phyloP scores from a whole-genome alignment of 1,284 basidiomycete species.

The Thecaphora frezii region DNA sequence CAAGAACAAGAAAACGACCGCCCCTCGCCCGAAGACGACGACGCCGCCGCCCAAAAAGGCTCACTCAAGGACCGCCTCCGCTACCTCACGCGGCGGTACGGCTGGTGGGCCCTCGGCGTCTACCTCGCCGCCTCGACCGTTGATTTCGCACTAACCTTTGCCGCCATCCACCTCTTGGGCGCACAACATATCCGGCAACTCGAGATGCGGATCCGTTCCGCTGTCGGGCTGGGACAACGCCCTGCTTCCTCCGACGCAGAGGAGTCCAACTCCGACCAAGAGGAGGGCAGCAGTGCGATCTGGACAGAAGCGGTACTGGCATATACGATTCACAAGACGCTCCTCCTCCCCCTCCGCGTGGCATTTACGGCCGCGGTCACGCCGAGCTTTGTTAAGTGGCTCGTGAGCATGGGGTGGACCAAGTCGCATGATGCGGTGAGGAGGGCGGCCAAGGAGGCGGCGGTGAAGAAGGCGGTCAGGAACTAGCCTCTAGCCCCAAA shows the following conservation, averaged over 20 bases:
- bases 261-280: background rate
- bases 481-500: no score
- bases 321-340: conserved; percentile 92
- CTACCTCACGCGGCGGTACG: conserved; percentile 49
- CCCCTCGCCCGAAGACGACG: conserved; percentile 10
- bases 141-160: conserved; percentile 69
- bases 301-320: conserved; percentile 91
- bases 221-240: conserved; percentile 48
- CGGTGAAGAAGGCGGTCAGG: conserved; percentile 11
- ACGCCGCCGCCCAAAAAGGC: conserved; percentile 17
- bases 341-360: conserved; percentile 85
- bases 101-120: conserved; percentile 57
- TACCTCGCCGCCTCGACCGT: conserved; percentile 43
- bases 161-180: conserved; percentile 80
- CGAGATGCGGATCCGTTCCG: conserved; percentile 64
- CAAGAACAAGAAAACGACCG: conserved; percentile 12
- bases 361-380: conserved; percentile 86
- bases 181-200: conserved; percentile 81
- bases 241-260: background rate
- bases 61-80: conserved; percentile 39
- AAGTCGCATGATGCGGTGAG: conserved; percentile 15
- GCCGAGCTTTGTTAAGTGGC: conserved; percentile 70
- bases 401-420: conserved; percentile 49
- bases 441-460: conserved; percentile 27
- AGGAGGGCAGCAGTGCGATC: conserved; percentile 55